Evolutionary conservation across 2,329 filamentous ascomycete genomes (phyloP), one percentile per base, ranked within the genome.

Genomic region (Chalaropsis ovoidea): DNA sequence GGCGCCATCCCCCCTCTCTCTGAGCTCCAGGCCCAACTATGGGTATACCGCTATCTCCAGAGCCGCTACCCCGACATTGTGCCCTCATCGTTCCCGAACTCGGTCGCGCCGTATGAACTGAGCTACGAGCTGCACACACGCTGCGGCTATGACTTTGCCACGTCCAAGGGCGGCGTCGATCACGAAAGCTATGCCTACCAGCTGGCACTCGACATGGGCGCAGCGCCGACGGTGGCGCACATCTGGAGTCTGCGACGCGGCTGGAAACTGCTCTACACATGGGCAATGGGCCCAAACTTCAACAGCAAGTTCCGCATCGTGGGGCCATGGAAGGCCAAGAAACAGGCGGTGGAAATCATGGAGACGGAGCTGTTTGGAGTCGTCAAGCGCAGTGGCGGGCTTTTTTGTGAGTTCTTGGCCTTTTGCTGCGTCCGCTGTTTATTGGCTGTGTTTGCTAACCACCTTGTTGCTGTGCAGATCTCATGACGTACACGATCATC

Each of bases 151-250:
- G 74, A 74, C 64, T 69, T 75, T 27, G 74, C 70, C 62, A 67
- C 71, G 24, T 71, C 68, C 27, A 75, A 76, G 68, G 72, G 75
- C 64, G 78, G 76, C 10, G 77, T 80, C 1, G 78, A 81, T 56
- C 78, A 80, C 63, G 79, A 81, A 67, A 76, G 74, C 65, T 81
- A 81, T 68, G 76, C 77, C 0, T 80, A 80, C 70, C 79, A 81
- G 71, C 74, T 81, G 3, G 78, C 78, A 0, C 71, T 78, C 0
- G 79, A 80, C 68, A 77, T 80, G 69, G 76, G 76, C 1, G 70
- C 77, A 2, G 78, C 77, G 0, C 77, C 78, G 0, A 74, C 70
- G 0, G 71, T 77, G 15, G 66, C 68, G 0, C 71, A 76, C 39
- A 70, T 80, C 3, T 63, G 74, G 64, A 69, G 68, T 11, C 8